A percentile compares a stretch with the other conserved stretches of the same genome.
These are phyloP conservation scores for Magnaporthiopsis rhizophila DNA, from an alignment of 2,329 filamentous ascomycete species.

Conservation along the genomic window DNA sequence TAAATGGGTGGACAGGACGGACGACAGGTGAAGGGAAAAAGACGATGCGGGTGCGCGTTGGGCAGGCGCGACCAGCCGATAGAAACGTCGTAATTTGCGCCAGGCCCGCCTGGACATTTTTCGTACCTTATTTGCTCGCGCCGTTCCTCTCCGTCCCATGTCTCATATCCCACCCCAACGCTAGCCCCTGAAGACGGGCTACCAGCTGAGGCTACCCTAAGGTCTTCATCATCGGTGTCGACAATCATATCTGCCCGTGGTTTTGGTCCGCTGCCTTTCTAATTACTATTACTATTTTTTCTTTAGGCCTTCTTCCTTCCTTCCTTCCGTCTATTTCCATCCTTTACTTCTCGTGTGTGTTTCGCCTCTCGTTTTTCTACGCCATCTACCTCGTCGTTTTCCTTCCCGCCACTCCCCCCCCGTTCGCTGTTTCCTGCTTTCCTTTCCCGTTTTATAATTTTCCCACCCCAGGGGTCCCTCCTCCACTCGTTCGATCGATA, in stretches of 20 bases:
- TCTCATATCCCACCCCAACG: conserved; percentile 4
- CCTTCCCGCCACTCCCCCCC: background rate
- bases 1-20: background rate
- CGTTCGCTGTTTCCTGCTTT: background rate
- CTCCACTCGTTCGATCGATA: background rate
- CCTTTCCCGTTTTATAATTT: conserved; percentile 3
- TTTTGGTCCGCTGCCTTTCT: conserved; percentile 7
- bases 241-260: background rate
- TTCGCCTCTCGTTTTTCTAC: background rate
- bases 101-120: background rate
- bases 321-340: conserved; percentile 5
- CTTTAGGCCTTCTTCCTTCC: conserved; percentile 6
- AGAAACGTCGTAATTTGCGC: background rate
- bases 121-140: background rate
- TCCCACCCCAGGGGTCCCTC: background rate
- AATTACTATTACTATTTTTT: conserved; percentile 7
- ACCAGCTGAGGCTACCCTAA: background rate
- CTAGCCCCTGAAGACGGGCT: conserved; percentile 6
- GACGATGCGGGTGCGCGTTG: background rate
- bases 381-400: background rate
- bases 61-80: background rate
- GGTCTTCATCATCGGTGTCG: background rate
- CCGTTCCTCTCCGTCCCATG: conserved; percentile 3
- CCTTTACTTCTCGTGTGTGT: conserved; percentile 6
- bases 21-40: background rate